Evolutionary conservation across 169 alveolate species (phyloP).

Genomic region (Plasmodium reichenowi): DNA sequence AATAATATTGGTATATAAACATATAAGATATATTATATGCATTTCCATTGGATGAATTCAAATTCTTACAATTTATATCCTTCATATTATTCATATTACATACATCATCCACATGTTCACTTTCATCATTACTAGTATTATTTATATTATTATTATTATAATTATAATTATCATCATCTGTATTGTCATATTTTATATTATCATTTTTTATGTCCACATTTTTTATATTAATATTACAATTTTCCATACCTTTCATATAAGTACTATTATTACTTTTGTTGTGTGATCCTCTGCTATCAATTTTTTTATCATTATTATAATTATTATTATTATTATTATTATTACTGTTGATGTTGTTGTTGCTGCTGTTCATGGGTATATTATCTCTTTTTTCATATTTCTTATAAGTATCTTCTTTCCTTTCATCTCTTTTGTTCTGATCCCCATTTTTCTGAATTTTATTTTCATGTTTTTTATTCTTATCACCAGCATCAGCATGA

Average conservation of each 20-base stretch:
- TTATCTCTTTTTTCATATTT: not conserved
- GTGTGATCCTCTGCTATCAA: not conserved
- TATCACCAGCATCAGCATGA: not conserved
- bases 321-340: no score
- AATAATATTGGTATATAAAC: slow-evolving; percentile 68
- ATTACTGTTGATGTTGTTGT: not conserved
- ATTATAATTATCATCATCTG: not conserved
- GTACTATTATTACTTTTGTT: not conserved
- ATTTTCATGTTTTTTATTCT: not conserved
- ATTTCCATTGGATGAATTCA: slow-evolving; percentile 9
- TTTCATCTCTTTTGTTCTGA: not conserved
- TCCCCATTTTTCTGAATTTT: not conserved
- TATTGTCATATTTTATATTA: not conserved
- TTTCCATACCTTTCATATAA: not conserved
- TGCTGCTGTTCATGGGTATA: not conserved
- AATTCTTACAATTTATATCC: slow-evolving; percentile 10
- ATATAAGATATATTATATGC: slow-evolving; percentile 54
- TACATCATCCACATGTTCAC: not conserved
- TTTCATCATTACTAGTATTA: not conserved
- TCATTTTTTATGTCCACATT: not conserved
- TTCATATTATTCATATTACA: not conserved
- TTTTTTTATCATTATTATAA: no score
- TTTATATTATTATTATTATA: not conserved
- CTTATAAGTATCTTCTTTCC: not conserved
- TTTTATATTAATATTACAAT: not conserved